Conservation (phyloP, 805 yeast species). For the Maudiozyma turicensis region DNA sequence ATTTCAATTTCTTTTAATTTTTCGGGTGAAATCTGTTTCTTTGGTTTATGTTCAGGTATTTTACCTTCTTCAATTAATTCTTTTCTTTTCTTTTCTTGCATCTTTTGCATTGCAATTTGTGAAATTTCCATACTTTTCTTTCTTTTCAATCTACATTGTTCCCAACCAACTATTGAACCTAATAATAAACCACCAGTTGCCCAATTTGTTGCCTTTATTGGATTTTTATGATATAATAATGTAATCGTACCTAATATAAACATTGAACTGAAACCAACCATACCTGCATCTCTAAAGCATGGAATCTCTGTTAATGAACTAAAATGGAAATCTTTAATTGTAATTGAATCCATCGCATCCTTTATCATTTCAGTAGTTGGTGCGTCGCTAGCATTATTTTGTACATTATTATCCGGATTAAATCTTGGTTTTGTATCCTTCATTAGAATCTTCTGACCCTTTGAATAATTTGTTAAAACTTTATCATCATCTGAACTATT, state of each 20-base stretch:
- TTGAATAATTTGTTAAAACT: slow-evolving; percentile 17
- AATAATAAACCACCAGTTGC: slow-evolving; percentile 66
- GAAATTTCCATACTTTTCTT: slow-evolving; percentile 58
- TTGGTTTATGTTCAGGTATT: slow-evolving; percentile 21
- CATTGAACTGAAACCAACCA: slow-evolving; percentile 52
- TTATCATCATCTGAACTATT: background rate
- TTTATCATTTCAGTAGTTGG: slow-evolving; percentile 23
- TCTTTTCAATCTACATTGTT: slow-evolving; percentile 73
- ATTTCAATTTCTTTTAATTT: slow-evolving; percentile 13
- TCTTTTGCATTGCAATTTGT: slow-evolving; percentile 52
- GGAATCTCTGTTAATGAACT: slow-evolving; percentile 51
- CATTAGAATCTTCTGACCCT: slow-evolving; percentile 30
- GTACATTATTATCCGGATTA: slow-evolving; percentile 18
- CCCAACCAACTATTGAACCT: slow-evolving; percentile 85
- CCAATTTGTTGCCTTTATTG: slow-evolving; percentile 67
- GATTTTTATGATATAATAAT: slow-evolving; percentile 54
- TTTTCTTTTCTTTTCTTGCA: slow-evolving; percentile 20
- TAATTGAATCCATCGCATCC: slow-evolving; percentile 35
- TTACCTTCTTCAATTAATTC: slow-evolving; percentile 2
- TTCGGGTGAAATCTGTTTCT: slow-evolving; percentile 4
- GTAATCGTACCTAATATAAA: slow-evolving; percentile 61
- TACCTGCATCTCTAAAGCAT: slow-evolving; percentile 70
- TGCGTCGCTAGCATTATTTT: background rate
- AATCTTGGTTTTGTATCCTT: slow-evolving; percentile 36
- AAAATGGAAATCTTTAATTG: slow-evolving; percentile 42